Conservation (phyloP, 208 protist species). For the Lotmaria passim region DNA sequence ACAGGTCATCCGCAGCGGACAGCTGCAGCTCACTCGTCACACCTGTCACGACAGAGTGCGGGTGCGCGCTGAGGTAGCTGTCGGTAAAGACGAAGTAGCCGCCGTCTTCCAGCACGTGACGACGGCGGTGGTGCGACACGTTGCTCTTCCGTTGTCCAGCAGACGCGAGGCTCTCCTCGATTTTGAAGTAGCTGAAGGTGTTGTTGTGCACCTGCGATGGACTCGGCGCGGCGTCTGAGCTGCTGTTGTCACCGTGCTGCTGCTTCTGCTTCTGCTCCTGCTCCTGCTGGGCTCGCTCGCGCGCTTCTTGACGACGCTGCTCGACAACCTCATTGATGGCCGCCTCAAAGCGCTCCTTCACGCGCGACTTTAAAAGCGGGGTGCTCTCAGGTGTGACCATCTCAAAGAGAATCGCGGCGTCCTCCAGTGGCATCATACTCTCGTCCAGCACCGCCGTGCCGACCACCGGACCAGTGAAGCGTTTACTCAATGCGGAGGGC, state of each 20-base stretch:
- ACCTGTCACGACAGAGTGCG: slow-evolving; percentile 19
- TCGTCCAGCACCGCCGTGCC: slow-evolving; percentile 36
- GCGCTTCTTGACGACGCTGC: not conserved
- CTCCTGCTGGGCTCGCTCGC: slow-evolving; percentile 3
- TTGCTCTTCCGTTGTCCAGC: not conserved
- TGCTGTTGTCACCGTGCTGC: slow-evolving; percentile 14
- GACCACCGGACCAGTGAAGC: slow-evolving; percentile 21
- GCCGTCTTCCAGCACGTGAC: slow-evolving; percentile 26
- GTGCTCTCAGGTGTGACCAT: slow-evolving; percentile 23
- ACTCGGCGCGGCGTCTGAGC: not conserved
- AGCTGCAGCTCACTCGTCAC: slow-evolving; percentile 30
- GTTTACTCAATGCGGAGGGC: slow-evolving; percentile 3
- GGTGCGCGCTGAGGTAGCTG: slow-evolving; percentile 31
- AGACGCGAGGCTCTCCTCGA: not conserved
- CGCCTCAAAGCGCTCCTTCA: slow-evolving; percentile 28
- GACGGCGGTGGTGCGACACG: slow-evolving; percentile 7
- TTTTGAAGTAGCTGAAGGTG: slow-evolving; percentile 15
- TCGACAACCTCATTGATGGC: slow-evolving; percentile 10
- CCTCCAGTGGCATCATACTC: slow-evolving; percentile 9
- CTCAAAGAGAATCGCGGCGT: slow-evolving; percentile 11
- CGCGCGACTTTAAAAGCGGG: slow-evolving; percentile 13
- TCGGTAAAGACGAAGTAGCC: slow-evolving; percentile 40
- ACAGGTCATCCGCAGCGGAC: not conserved
- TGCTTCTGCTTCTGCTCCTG: slow-evolving; percentile 12
- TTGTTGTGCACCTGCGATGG: not conserved